Base-by-base conservation (phyloP, 108 stramenopile species). In the Nitzschia sp. region DNA sequence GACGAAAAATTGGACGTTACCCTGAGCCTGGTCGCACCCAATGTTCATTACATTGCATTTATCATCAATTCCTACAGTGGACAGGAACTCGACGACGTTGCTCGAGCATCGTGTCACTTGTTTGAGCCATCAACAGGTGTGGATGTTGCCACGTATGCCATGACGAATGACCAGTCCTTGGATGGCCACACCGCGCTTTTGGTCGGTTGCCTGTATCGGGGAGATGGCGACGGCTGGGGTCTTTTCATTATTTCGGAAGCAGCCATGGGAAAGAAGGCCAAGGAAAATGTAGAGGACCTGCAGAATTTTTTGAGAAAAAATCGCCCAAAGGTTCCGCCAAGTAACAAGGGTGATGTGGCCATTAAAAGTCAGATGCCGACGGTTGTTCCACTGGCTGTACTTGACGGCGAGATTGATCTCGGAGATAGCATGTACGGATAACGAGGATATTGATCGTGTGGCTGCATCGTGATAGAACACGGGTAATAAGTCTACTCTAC, bases 11-110 rank as follows among this genome's bases (percentile, higher is more conserved):
- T 82, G 24, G 64, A 64, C 17, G 45, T 82, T 61, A 42, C 45
- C 13, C 69, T 82, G 45, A 64, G 65, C 35, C 45, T 55, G 35
- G 70, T 82, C 4, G 64, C 61, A 48, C 53, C 77, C 4, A 34
- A 29, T 25, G 47, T 75, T 0, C 55, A 75, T 35, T 77, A 78
- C 48, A 71, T 82, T 59, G 73, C 68, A 9, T 75, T 82, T 36
- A 58, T 79, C 18, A 75, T 82, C 57, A 82, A 82, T 62, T 78
- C 77, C 27, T 82, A 71, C 49, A 71, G 58, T 46, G 77, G 72
- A 35, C 81, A 82, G 58, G 78, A 82, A 57, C 49, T 82, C 34
- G 78, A 82, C 32, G 81, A 82, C 61, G 70, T 78, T 31, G 54
- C 68, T 2, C 59, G 73, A 55, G 81, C 81, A 35, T 71, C 70